These are phyloP conservation scores for Plasmodium chabaudi DNA, from an alignment of 169 alveolate species.

Conservation along the genomic window DNA sequence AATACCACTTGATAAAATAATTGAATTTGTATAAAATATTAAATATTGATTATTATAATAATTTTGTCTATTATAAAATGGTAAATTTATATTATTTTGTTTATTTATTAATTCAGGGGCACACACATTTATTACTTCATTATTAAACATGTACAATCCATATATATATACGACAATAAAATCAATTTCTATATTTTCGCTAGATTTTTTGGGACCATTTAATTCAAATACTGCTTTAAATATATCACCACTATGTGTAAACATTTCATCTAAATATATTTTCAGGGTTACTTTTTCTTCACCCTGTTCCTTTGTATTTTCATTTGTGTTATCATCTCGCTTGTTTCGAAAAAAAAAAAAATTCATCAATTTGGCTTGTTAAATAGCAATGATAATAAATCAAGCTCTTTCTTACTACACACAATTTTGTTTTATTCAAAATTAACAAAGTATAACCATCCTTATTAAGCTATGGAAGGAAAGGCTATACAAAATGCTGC, in stretches of 20 bases:
- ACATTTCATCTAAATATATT: conserved; percentile 29
- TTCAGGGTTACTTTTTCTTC: conserved; percentile 17
- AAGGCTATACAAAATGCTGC: too few relatives aligned
- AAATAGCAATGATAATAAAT: too few relatives aligned
- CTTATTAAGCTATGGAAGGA: too few relatives aligned
- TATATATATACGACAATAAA: conserved; percentile 38
- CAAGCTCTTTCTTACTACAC: too few relatives aligned
- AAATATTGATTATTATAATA: conserved; percentile 13
- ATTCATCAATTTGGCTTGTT: background rate
- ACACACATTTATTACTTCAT: conserved; percentile 7
- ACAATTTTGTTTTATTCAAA: too few relatives aligned
- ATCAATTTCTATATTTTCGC: conserved; percentile 26
- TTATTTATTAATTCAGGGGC: background rate
- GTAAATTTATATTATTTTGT: conserved; percentile 30
- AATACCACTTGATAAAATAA: conserved; percentile 27
- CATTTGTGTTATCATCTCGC: background rate
- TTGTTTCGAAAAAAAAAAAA: conserved; percentile 24
- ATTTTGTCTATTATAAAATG: conserved; percentile 19
- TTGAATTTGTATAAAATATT: conserved; percentile 45
- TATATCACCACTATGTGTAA: conserved; percentile 39
- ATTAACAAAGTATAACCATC: too few relatives aligned
- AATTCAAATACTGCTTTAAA: conserved; percentile 31
- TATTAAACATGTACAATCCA: conserved; percentile 38
- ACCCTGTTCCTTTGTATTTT: conserved; percentile 4
- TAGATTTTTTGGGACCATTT: conserved; percentile 21